Evolutionary conservation across 2,329 filamentous ascomycete genomes (phyloP), one percentile per base, ranked within the genome.

Genomic region (Monosporascus sp.): DNA sequence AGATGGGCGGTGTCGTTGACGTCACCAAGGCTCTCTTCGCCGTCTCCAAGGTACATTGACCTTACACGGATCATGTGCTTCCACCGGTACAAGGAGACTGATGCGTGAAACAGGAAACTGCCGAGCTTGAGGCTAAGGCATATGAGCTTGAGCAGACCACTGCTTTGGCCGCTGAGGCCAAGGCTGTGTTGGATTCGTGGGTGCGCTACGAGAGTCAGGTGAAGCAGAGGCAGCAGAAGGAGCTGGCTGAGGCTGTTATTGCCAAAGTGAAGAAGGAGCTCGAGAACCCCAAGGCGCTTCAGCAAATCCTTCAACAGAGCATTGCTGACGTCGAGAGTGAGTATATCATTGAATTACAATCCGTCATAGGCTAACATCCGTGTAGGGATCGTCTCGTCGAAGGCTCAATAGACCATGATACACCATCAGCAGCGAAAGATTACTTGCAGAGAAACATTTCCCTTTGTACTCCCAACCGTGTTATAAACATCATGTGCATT

Each of bases 241-340:
- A 99, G 83, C 85, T 99, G 63, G 91, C 94, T 61, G 86, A 96
- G 72, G 85, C 79, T 74, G 81, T 99, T 75, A 97, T 99, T 69
- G 85, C 88, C 81, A 99, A 97, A 86, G 94, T 97, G 72, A 87
- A 89, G 77, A 97, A 97, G 86, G 93, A 97, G 83, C 86, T 99
- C 55, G 90, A 97, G 84, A 97, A 89, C 84, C 94, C 95, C 74
- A 97, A 92, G 85, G 83, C 87, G 63, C 86, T 99, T 67, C 91
- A 97, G 82, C 91, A 97, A 80, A 97, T 99, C 69, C 86, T 99
- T 66, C 88, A 94, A 79, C 94, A 99, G 84, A 96, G 91, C 74
- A 84, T 99, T 69, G 78, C 88, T 61, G 94, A 99, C 75, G 87
- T 99, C 71, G 94, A 99, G 86, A 93, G 92, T 97, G 81, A 64